Conservation (phyloP, 2,329 filamentous ascomycete genomes). For the Colletotrichum sp. region DNA sequence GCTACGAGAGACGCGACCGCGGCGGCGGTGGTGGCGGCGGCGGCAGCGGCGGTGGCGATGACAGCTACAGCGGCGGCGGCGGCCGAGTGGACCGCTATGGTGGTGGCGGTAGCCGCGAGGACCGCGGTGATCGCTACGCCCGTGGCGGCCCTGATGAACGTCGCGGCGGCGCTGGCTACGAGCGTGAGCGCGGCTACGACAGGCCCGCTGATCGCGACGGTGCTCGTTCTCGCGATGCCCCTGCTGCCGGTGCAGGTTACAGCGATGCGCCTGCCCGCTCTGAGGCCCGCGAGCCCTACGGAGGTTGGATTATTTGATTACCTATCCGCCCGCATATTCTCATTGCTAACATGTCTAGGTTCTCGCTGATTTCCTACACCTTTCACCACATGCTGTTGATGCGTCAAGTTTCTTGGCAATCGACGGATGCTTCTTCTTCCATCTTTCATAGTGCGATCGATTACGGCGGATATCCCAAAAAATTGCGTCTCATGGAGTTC, state of each 20-base stretch:
- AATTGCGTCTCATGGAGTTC: conserved; percentile 23
- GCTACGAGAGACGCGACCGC: conserved; percentile 65
- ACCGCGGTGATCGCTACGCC: conserved; percentile 48
- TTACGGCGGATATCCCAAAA: conserved; percentile 22
- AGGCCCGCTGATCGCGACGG: conserved; percentile 39
- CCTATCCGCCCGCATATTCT: neutral
- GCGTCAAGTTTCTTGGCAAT: neutral
- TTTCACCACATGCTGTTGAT: neutral
- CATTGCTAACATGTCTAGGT: conserved; percentile 17
- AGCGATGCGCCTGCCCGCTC: conserved; percentile 46
- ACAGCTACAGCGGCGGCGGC: conserved; percentile 33
- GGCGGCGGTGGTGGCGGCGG: conserved; percentile 51
- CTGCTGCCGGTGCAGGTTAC: conserved; percentile 41
- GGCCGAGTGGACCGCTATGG: conserved; percentile 49
- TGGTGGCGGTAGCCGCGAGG: conserved; percentile 38
- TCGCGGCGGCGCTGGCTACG: conserved; percentile 46
- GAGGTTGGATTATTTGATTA: conserved; percentile 39
- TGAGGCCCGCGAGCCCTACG: conserved; percentile 49
- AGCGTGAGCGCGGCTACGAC: conserved; percentile 50
- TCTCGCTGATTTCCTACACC: conserved; percentile 29
- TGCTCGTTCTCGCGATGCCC: conserved; percentile 43
- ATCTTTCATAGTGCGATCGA: conserved; percentile 15
- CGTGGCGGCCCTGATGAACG: conserved; percentile 45
- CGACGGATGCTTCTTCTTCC: neutral
- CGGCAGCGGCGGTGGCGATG: conserved; percentile 33